phyloP scores from a whole-genome alignment of 2,329 filamentous ascomycete genomes.

The Sclerotinia borealis region DNA sequence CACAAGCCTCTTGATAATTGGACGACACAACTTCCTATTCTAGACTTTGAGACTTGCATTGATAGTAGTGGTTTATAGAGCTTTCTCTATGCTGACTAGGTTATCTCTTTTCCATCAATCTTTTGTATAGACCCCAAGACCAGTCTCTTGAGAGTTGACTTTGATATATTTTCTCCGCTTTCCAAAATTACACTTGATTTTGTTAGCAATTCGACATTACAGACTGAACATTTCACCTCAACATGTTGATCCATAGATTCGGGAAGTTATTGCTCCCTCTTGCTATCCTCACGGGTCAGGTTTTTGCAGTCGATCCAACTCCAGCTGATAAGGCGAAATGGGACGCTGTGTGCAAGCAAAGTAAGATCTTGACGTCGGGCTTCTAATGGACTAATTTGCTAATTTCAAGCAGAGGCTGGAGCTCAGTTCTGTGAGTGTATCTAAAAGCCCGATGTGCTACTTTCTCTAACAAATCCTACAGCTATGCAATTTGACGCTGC shows the following conservation, averaged over 20 bases:
- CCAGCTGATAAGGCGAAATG: conserved; percentile 1
- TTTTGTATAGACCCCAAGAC: background rate
- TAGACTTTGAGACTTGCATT: background rate
- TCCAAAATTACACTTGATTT: background rate
- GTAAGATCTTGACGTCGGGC: background rate
- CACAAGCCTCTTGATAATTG: background rate
- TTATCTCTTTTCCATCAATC: background rate
- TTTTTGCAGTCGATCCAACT: conserved; percentile 1
- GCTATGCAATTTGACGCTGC: background rate
- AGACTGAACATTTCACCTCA: background rate
- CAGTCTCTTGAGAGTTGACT: background rate
- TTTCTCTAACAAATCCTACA: background rate
- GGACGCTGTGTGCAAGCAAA: conserved; percentile 2
- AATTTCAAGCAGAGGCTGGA: background rate
- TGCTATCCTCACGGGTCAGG: background rate
- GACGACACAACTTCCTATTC: background rate
- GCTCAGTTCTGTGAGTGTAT: conserved; percentile 1
- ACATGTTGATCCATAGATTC: background rate
- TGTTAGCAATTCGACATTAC: background rate
- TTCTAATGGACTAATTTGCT: background rate
- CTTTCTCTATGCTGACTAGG: background rate
- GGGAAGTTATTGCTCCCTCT: background rate
- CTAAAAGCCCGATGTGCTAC: background rate
- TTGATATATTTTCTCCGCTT: background rate
- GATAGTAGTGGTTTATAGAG: background rate